phyloP scores from a whole-genome alignment of 169 alveolate species.

The Cryptosporidium bovis region DNA sequence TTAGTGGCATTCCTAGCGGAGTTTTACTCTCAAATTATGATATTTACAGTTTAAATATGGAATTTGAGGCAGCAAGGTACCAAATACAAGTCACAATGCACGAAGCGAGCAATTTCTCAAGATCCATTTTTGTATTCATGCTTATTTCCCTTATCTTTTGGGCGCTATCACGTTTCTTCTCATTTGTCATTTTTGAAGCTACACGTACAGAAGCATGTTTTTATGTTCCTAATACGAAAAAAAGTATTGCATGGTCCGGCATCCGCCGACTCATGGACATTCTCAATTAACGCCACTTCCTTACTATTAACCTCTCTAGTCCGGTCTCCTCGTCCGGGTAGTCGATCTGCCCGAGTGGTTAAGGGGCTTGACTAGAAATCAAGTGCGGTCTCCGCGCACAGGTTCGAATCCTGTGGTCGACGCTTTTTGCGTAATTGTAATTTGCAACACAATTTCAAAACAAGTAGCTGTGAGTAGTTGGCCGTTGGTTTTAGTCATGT shows the following conservation, averaged over 20 bases:
- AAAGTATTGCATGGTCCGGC: constrained; percentile 42
- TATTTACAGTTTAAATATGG: constrained; percentile 34
- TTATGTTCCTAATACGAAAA: constrained; percentile 61
- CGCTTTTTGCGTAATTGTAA: constrained; percentile 9
- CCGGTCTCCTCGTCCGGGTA: not conserved
- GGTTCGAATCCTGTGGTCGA: constrained; percentile 78
- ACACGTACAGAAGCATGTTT: constrained; percentile 56
- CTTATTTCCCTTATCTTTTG: constrained; percentile 62
- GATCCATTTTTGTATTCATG: constrained; percentile 63
- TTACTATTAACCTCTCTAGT: not conserved
- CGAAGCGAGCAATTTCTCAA: constrained; percentile 66
- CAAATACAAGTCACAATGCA: constrained; percentile 72
- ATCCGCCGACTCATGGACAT: constrained; percentile 19
- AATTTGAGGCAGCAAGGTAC: constrained; percentile 72
- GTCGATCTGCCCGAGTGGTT: constrained; percentile 78
- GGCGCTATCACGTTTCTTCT: constrained; percentile 53
- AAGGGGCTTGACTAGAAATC: constrained; percentile 77
- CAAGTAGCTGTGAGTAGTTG: too few species aligned
- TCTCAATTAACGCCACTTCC: not conserved
- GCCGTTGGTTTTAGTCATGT: too few species aligned
- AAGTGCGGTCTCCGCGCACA: constrained; percentile 78
- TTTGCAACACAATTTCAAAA: too few species aligned
- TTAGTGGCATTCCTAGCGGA: constrained; percentile 17
- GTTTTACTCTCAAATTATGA: constrained; percentile 22
- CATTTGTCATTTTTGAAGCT: constrained; percentile 41